Base-by-base conservation (phyloP, 2,329 filamentous ascomycete species). In the Trichophyton schoenleinii region DNA sequence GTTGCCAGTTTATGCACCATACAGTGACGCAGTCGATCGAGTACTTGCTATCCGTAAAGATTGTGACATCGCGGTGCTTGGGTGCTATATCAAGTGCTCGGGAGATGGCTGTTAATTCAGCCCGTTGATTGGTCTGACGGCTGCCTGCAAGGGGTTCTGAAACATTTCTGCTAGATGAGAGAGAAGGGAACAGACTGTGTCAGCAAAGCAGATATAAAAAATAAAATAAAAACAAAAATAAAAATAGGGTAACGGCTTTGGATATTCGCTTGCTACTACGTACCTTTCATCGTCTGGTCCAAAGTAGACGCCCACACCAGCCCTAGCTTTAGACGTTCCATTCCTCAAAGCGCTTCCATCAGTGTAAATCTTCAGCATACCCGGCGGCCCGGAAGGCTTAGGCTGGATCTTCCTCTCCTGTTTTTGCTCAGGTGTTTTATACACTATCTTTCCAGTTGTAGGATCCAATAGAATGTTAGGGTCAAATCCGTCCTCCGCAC, bases 61-160 rank as follows among this genome's bases (percentile, higher is more conserved):
- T 95, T 61, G 85, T 81, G 11, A 95, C 81, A 63, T 84, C 79
- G 62, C 87, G 81, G 62, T 86, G 79, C 15, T 82, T 75, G 0
- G 88, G 86, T 1, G 86, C 84, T 53, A 87, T 82, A 69, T 96
- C 85, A 22, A 97, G 79, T 0, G 91, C 91, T 62, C 91, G 87
- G 34, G 89, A 79, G 64, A 97, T 87, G 6, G 91, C 94, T 25
- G 88, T 91, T 62, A 99, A 79, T 76, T 99, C 94, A n/a, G 92
- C 94, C 2, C 94, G 88, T 73, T 97, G 90, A 71, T 99, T 99
- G 0, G 94, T 97, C 74, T 97, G 94, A 8, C 80, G 79, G 15
- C 81, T 78, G 58, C 90, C 90, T 59, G 80, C 75, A 1, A 96
- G 81, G 3, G 85, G 84, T 73, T 95, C 91, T 11, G 88, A 89